A percentile compares a stretch with the other conserved stretches of the same genome.
Conservation (phyloP, 2,329 filamentous ascomycete genomes). For the Xylaria sp. region DNA sequence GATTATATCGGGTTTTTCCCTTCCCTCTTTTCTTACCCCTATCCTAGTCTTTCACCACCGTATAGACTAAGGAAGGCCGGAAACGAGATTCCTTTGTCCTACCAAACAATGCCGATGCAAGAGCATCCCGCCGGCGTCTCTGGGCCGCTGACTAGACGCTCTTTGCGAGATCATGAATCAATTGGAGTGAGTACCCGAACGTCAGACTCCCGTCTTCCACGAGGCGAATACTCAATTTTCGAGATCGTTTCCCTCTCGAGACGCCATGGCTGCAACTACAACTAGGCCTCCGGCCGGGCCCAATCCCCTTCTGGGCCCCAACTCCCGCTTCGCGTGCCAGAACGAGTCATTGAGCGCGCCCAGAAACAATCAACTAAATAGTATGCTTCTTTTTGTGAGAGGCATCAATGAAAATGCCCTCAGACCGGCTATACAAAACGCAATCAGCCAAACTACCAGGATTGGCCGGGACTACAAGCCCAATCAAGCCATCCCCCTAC, state of each 20-base stretch:
- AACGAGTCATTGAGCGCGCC: fast-evolving
- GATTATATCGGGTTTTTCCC: too few relatives aligned
- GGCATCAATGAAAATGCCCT: neutral
- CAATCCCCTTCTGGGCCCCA: neutral
- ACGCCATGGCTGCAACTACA: neutral
- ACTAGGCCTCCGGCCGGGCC: neutral
- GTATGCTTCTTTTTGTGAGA: neutral
- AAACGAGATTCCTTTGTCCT: neutral
- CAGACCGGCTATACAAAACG: neutral
- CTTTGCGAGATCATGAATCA: neutral
- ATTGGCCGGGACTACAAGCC: neutral
- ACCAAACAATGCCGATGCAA: neutral
- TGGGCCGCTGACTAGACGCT: neutral
- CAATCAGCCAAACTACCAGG: neutral
- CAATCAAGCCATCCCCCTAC: neutral
- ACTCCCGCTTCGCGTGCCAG: neutral
- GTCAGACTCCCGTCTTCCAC: neutral
- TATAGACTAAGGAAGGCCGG: neutral
- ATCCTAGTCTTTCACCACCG: neutral
- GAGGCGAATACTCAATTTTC: neutral
- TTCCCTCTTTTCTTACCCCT: neutral
- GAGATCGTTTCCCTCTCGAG: neutral
- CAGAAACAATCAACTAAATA: neutral
- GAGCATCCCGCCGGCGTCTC: neutral
- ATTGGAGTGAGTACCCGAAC: neutral